Evolutionary conservation across 75 land plant genomes (phyloP).

Genomic region (Isoetes taiwanensis): DNA sequence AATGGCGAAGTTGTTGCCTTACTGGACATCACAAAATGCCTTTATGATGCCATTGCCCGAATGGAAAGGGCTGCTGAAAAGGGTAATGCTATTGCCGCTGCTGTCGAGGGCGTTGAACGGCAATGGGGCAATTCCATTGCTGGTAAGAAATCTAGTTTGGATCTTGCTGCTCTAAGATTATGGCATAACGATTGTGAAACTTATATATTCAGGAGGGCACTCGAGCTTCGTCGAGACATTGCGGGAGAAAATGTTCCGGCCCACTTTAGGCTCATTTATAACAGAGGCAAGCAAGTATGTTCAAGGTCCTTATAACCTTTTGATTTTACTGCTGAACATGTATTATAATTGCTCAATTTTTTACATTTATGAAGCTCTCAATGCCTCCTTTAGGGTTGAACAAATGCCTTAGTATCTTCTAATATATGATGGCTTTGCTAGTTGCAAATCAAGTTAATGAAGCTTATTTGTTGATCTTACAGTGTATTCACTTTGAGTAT

Average conservation of each 20-base stretch:
- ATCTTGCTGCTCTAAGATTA: too few species aligned
- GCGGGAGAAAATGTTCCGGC: conserved; percentile 86
- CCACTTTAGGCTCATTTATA: conserved; percentile 61
- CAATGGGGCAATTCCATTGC: conserved; percentile 55
- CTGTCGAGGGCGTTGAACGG: conserved; percentile 80
- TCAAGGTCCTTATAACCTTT: too few species aligned
- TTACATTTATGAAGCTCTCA: background rate
- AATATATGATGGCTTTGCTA: background rate
- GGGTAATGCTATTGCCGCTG: conserved; percentile 86
- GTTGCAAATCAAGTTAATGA: background rate
- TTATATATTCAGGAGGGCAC: conserved; percentile 40
- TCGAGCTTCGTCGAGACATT: conserved; percentile 60
- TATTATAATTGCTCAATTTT: background rate
- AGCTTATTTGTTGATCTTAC: background rate
- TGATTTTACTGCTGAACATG: too few species aligned
- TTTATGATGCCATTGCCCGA: conserved; percentile 81
- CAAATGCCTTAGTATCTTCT: background rate
- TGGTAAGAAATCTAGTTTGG: conserved; percentile 46
- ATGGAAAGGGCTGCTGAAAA: conserved; percentile 93
- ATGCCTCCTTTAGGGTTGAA: background rate
- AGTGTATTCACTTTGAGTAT: background rate
- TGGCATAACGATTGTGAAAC: too few species aligned
- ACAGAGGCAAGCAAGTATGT: conserved; percentile 48
- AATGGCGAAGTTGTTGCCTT: conserved; percentile 83
- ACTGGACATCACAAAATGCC: conserved; percentile 74